These are phyloP conservation scores for Pelargonium nanum DNA, from an alignment of 345 rosid genomes.

Conservation along the genomic window DNA sequence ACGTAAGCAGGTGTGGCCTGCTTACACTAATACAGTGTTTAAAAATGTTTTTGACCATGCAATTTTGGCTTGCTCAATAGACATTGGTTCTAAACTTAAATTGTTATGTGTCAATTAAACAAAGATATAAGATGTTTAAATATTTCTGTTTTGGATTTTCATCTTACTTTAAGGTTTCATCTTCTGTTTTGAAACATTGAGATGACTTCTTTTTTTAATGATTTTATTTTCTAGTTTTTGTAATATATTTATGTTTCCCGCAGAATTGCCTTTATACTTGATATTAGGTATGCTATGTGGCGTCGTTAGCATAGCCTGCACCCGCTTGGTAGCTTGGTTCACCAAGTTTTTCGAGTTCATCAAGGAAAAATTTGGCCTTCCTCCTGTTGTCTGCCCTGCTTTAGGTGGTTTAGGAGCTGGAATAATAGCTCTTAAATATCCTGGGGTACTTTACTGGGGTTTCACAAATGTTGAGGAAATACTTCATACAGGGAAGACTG, in stretches of 20 bases:
- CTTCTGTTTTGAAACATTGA: not conserved
- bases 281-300: constrained; percentile 98
- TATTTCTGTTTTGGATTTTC: not conserved
- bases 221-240: constrained; percentile 5
- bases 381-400: constrained; percentile 90
- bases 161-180: not conserved
- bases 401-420: constrained; percentile 98
- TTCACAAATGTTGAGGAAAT: constrained; percentile 98
- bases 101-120: not conserved
- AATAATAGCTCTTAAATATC: constrained; percentile 88
- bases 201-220: not conserved
- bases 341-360: constrained; percentile 59
- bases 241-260: constrained; percentile 12
- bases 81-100: not conserved
- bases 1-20: not conserved
- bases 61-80: not conserved
- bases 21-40: not conserved
- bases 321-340: constrained; percentile 86
- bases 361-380: constrained; percentile 73
- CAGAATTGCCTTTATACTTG: constrained; percentile 91
- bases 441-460: constrained; percentile 96
- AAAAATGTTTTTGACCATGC: not conserved
- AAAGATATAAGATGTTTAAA: no score
- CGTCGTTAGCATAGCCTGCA: constrained; percentile 79
- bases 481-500: constrained; percentile 87